Evolutionary conservation across 2,329 filamentous ascomycete species (phyloP).

Genomic region (Thielaviopsis musarum): DNA sequence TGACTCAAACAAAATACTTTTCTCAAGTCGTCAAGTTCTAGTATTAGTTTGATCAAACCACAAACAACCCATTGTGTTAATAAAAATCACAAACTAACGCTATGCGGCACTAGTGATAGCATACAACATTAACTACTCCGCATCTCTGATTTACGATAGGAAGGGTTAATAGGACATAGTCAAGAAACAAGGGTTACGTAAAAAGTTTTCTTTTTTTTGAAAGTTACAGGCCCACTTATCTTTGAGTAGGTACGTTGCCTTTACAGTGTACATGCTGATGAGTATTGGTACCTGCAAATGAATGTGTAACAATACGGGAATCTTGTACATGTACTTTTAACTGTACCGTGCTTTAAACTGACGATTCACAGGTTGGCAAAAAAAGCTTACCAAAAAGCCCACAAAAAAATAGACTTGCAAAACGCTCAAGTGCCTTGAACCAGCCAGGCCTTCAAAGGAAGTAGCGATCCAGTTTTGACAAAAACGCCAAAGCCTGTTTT

Average conservation of each 20-base stretch:
- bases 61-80: too few relatives aligned
- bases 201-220: neutral
- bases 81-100: too few relatives aligned
- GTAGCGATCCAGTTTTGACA: neutral
- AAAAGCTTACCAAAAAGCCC: constrained; percentile 23
- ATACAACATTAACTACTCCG: too few relatives aligned
- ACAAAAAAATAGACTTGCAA: constrained; percentile 2
- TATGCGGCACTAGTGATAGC: too few relatives aligned
- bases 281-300: neutral
- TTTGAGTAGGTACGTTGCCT: too few relatives aligned
- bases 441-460: neutral
- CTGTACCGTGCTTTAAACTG: constrained; percentile 13
- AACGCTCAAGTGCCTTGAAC: neutral
- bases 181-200: too few relatives aligned
- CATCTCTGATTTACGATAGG: too few relatives aligned
- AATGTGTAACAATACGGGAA: neutral
- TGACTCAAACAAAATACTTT: too few relatives aligned
- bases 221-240: neutral
- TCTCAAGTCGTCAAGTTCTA: too few relatives aligned
- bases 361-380: constrained; percentile 25
- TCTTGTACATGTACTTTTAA: neutral
- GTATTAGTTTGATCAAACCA: too few relatives aligned
- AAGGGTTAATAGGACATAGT: too few relatives aligned
- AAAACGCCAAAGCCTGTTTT: neutral
- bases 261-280: neutral